These are phyloP conservation scores for Combretum micranthum DNA, from an alignment of 345 rosid species.

Conservation along the genomic window DNA sequence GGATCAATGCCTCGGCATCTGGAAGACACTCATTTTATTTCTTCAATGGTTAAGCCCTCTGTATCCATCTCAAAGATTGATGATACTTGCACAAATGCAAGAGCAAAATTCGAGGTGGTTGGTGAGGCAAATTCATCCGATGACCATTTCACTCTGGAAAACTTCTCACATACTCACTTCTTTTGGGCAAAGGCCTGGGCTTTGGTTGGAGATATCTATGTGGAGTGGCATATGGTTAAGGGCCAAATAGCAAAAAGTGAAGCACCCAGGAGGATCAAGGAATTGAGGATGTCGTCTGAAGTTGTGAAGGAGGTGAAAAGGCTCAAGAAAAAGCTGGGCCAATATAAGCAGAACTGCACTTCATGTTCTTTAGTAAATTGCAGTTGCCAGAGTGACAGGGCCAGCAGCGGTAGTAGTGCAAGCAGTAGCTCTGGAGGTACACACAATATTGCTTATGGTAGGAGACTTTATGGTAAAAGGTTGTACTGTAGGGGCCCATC, in stretches of 20 bases:
- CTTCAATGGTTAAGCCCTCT: slow-evolving; percentile 46
- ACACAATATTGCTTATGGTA: slow-evolving; percentile 27
- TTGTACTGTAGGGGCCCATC: slow-evolving; percentile 26
- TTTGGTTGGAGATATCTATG: slow-evolving; percentile 82
- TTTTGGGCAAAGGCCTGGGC: slow-evolving; percentile 96
- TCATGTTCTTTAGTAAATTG: slow-evolving; percentile 87
- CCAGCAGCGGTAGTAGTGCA: slow-evolving; percentile 89
- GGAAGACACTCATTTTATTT: slow-evolving; percentile 58
- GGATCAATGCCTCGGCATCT: slow-evolving; percentile 93
- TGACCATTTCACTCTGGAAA: slow-evolving; percentile 30
- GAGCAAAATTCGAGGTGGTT: slow-evolving; percentile 22
- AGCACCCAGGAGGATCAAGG: slow-evolving; percentile 30
- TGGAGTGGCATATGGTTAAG: slow-evolving; percentile 57
- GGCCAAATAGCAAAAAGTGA: slow-evolving; percentile 42
- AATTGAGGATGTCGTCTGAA: slow-evolving; percentile 71
- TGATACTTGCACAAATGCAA: slow-evolving; percentile 15
- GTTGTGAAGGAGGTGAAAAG: slow-evolving; percentile 83
- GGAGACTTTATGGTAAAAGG: slow-evolving; percentile 53
- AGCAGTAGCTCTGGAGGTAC: slow-evolving; percentile 65
- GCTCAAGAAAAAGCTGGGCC: slow-evolving; percentile 70
- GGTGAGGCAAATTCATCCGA: slow-evolving; percentile 27
- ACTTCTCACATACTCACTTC: slow-evolving; percentile 51
- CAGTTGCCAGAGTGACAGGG: slow-evolving; percentile 90
- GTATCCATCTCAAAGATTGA: slow-evolving; percentile 20
- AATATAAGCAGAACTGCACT: slow-evolving; percentile 50